A percentile compares a stretch with the other conserved stretches of the same genome.
Conservation (phyloP, 2,329 filamentous ascomycete genomes). For the Colletotrichum sp. region DNA sequence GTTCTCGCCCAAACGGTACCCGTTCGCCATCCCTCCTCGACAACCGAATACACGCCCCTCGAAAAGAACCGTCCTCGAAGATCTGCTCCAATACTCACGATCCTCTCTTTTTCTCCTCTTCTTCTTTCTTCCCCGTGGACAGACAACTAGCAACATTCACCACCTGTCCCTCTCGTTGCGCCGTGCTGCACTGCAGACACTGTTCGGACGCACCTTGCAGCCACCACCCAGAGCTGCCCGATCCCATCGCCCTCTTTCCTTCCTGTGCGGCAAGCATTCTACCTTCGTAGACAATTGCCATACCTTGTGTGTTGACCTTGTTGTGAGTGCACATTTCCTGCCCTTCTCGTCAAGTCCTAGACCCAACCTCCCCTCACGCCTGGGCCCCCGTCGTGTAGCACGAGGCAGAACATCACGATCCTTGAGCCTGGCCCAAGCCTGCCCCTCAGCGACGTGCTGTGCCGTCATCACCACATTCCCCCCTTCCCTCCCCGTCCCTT, state of each 20-base stretch:
- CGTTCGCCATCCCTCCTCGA: not conserved
- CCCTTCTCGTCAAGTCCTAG: not conserved
- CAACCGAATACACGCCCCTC: not conserved
- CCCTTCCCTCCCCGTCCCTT: not conserved
- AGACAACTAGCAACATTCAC: not conserved
- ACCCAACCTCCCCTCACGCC: not conserved
- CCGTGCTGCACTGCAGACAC: not conserved
- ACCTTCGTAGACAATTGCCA: slow-evolving; percentile 8
- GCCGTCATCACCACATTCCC: slow-evolving; percentile 22
- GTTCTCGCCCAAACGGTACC: not conserved
- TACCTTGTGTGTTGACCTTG: not conserved
- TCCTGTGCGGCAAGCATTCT: not conserved
- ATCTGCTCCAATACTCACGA: not conserved
- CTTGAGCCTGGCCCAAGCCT: slow-evolving; percentile 13
- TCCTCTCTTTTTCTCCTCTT: not conserved
- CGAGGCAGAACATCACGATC: slow-evolving; percentile 15
- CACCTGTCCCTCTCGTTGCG: not conserved
- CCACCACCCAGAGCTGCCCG: not conserved
- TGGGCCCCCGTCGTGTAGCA: not conserved
- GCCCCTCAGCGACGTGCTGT: slow-evolving; percentile 21
- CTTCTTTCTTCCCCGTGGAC: not conserved
- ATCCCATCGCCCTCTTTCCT: not conserved
- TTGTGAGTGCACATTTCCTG: slow-evolving; percentile 9
- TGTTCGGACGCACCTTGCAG: not conserved
- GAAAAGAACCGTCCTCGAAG: not conserved